phyloP scores from a whole-genome alignment of 2,329 filamentous ascomycete species.

The Microascus cirrosus region DNA sequence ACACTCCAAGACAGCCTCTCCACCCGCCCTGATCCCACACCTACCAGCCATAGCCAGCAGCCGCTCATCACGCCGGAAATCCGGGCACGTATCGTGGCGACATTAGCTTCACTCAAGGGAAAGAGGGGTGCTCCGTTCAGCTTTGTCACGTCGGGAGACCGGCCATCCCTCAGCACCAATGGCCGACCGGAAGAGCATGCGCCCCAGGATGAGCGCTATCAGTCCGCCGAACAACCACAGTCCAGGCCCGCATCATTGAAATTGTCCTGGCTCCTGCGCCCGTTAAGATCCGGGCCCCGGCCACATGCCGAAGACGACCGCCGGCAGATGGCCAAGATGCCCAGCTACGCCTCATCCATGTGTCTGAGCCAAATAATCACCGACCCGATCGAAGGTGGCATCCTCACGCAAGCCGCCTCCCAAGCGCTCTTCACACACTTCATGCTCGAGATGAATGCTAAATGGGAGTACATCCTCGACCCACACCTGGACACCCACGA shows the following conservation, averaged over 20 bases:
- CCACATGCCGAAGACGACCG: not conserved
- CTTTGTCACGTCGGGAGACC: slow-evolving; percentile 1
- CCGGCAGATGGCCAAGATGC: not conserved
- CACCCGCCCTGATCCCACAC: not conserved
- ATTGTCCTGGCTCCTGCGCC: not conserved
- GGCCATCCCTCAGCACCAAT: no score
- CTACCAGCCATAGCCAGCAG: not conserved
- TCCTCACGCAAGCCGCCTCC: not conserved
- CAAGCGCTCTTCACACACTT: not conserved
- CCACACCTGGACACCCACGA: not conserved
- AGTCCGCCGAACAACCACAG: not conserved
- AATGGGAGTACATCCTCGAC: not conserved
- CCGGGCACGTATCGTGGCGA: not conserved
- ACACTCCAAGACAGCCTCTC: not conserved
- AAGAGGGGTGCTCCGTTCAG: slow-evolving; percentile 9
- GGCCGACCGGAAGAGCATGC: not conserved
- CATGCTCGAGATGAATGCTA: not conserved
- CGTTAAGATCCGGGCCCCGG: not conserved
- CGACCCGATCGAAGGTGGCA: not conserved
- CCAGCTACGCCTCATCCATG: not conserved
- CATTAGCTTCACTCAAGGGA: slow-evolving; percentile 7
- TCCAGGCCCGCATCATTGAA: not conserved
- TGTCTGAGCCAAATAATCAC: not conserved
- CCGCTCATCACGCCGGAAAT: slow-evolving; percentile 1
- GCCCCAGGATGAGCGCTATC: not conserved